phyloP scores from a whole-genome alignment of 768 basidiomycete genomes.

The Fistulinella prunicolor region DNA sequence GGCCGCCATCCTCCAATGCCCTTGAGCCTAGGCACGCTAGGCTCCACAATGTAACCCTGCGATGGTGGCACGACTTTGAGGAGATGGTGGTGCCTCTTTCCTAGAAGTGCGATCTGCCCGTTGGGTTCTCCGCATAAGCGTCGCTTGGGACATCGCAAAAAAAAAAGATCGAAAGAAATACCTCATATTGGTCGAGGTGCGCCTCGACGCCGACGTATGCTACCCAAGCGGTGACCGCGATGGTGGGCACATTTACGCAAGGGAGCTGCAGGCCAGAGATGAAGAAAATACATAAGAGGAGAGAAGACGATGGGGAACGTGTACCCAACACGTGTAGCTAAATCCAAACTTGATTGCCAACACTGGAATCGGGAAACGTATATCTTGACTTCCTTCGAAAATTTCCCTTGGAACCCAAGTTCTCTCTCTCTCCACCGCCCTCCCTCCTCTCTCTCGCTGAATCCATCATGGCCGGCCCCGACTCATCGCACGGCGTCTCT shows the following conservation, averaged over 20 bases:
- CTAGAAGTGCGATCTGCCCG: background rate
- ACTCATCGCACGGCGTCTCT: conserved; percentile 26
- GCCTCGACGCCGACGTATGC: conserved; percentile 2
- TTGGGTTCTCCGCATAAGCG: conserved; percentile 1
- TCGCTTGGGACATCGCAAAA: conserved; percentile 6
- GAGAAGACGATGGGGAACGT: conserved; percentile 25
- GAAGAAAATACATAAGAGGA: conserved; percentile 19
- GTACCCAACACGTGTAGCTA: conserved; percentile 37
- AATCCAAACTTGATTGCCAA: conserved; percentile 19
- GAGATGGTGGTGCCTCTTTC: background rate
- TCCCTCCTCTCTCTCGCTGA: conserved; percentile 27
- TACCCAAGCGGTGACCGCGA: conserved; percentile 7
- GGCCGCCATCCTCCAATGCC: conserved; percentile 6
- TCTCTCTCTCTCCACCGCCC: conserved; percentile 25
- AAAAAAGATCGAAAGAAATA: background rate
- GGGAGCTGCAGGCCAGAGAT: conserved; percentile 12
- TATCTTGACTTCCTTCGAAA: conserved; percentile 36
- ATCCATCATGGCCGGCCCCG: conserved; percentile 26
- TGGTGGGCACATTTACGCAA: conserved; percentile 30
- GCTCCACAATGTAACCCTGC: conserved; percentile 5
- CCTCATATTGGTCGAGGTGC: conserved; percentile 5
- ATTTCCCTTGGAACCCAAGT: conserved; percentile 34
- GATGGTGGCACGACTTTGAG: background rate
- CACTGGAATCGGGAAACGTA: conserved; percentile 31
- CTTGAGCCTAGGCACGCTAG: conserved; percentile 19